Evolutionary conservation across 1,139 yeast genomes (phyloP), one percentile per base, ranked within the genome.

Genomic region (Candida mesenterica): DNA sequence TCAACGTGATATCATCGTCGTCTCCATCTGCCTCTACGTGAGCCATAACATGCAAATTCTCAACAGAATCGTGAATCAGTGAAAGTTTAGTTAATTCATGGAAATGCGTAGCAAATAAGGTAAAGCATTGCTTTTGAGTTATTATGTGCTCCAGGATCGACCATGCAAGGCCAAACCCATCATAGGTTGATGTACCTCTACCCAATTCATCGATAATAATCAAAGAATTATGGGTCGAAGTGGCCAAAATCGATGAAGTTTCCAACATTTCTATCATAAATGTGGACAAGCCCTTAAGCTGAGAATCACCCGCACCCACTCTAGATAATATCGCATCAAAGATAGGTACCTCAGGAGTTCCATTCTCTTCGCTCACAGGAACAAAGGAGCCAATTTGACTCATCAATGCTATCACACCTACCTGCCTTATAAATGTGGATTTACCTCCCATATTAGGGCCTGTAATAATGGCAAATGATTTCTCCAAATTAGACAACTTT

Each of bases 371-470:
- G 15, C 57, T 54, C 1, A 52, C 65, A 1, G 98, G 98, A 22
- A 92, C 81, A 57, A 86, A 92, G 46, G 95, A 84, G 1, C 98
- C 98, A 20, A 90, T 76, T 58, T 92, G 98, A 24, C 92, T 89
- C 87, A 92, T 74, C 33, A 90, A 65, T 2, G 94, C 82, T 39
- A 90, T 83, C 2, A 87, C 94, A 8, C 97, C 98, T 36, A 88
- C 73, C 50, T 92, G 96, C 43, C 97, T 76, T 34, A 92, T 89
- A 58, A 86, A 92, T 0, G 97, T 90, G 1, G 97, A 88, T 58
- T 92, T 92, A 53, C 97, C 97, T 41, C 97, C 98, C 98, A 92
- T 92, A 55, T 92, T 92, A 26, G 98, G 98, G 14, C 98, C 98
- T 0, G 98, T 92, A 23, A 92, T 87, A 22, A 92, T 83, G 12